These are phyloP conservation scores for Paraphoma sp. DNA, from an alignment of 2,329 filamentous ascomycete genomes.

Conservation along the genomic window DNA sequence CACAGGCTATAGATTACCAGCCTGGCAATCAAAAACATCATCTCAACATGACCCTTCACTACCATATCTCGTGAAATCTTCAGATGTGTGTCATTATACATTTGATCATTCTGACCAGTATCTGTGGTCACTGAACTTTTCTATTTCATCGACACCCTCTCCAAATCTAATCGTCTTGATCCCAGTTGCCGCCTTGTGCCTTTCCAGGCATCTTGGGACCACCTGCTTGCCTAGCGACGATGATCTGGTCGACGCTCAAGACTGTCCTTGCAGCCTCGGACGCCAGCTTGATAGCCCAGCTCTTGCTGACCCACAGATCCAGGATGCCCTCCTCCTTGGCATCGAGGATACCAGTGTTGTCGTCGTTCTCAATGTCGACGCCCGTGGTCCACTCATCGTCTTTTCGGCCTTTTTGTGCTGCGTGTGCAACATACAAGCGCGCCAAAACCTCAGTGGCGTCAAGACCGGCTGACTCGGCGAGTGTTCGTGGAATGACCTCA, in stretches of 20 bases:
- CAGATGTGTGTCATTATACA: not conserved
- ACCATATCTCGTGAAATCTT: conserved; percentile 34
- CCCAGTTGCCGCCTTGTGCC: conserved; percentile 74
- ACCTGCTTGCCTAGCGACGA: conserved; percentile 95
- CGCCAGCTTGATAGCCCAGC: conserved; percentile 95
- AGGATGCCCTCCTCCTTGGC: conserved; percentile 88
- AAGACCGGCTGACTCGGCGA: conserved; percentile 93
- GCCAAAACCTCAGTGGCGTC: conserved; percentile 97
- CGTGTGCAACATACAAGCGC: conserved; percentile 89
- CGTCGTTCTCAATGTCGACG: conserved; percentile 90
- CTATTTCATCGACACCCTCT: not conserved
- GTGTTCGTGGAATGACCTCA: conserved; percentile 90
- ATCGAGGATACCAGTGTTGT: conserved; percentile 81
- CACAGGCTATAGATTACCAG: conserved; percentile 27
- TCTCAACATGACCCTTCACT: too few relatives aligned
- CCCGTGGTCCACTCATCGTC: conserved; percentile 87
- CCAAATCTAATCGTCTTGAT: conserved; percentile 60
- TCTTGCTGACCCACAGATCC: conserved; percentile 89
- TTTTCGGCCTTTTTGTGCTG: conserved; percentile 59
- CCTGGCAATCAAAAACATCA: conserved; percentile 11
- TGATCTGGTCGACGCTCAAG: conserved; percentile 97
- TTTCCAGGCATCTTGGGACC: conserved; percentile 96
- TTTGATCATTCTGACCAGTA: not conserved
- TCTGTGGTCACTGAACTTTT: not conserved
- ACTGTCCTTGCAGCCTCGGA: conserved; percentile 94